Percentiles rank a stretch among this genome's conserved stretches.
Conservation (phyloP, 176 grass and related monocot genomes). For the Tillandsia fasciculata region DNA sequence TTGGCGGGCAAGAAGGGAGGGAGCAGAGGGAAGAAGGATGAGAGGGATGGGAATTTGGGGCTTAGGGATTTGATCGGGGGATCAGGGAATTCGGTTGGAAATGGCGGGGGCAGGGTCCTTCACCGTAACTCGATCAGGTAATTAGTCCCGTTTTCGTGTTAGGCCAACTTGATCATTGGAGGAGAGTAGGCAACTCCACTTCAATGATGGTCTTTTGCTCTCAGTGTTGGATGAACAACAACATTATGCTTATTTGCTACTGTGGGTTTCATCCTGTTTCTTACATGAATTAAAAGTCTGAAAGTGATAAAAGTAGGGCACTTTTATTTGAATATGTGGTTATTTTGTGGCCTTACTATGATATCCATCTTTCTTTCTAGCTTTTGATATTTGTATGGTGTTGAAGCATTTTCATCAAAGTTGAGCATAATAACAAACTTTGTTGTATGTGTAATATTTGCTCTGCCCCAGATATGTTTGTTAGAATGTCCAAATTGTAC, state of each 20-base stretch:
- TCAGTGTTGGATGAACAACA: neutral
- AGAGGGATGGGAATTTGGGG: slow-evolving; percentile 44
- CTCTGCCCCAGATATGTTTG: no score
- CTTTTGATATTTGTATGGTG: no score
- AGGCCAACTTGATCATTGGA: neutral
- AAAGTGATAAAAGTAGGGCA: no score
- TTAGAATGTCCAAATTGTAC: no score
- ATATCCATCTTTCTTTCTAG: no score
- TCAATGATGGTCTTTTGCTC: neutral
- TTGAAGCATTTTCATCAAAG: no score
- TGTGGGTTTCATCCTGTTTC: neutral
- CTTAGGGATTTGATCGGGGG: slow-evolving; percentile 68
- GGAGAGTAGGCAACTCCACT: neutral
- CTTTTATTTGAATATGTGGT: no score
- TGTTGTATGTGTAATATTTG: no score
- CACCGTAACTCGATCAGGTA: slow-evolving; percentile 41
- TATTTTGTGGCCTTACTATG: no score
- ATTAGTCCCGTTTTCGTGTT: neutral
- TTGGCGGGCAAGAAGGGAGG: slow-evolving; percentile 34
- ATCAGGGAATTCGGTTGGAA: slow-evolving; percentile 18
- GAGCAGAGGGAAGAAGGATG: slow-evolving; percentile 49
- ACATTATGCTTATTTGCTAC: neutral
- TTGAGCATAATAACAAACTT: no score
- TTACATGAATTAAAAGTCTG: neutral
- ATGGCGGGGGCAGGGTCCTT: slow-evolving; percentile 38